Percentiles rank a stretch among this genome's conserved stretches.
These are phyloP conservation scores for Podaxis carcinomalis DNA, from an alignment of 768 basidiomycete genomes.

Conservation along the genomic window DNA sequence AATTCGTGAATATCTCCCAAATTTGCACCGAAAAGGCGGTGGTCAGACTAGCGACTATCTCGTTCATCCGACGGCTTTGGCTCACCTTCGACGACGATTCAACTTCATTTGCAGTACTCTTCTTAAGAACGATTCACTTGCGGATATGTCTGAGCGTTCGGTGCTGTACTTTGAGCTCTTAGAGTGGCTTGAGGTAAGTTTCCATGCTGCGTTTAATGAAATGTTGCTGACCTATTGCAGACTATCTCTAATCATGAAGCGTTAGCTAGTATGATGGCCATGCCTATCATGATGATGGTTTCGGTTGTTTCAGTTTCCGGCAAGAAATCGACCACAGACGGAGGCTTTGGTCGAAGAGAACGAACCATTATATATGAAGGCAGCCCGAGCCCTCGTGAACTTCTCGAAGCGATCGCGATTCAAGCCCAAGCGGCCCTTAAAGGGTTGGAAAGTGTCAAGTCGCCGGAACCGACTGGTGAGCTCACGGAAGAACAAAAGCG, in stretches of 20 bases:
- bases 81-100: slow-evolving; percentile 88
- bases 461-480: slow-evolving; percentile 46
- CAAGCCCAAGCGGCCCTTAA: slow-evolving; percentile 92
- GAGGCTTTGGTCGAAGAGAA: slow-evolving; percentile 60
- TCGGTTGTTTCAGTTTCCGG: slow-evolving; percentile 61
- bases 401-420: slow-evolving; percentile 87
- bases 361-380: slow-evolving; percentile 88
- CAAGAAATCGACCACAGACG: slow-evolving; percentile 43
- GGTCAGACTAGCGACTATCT: slow-evolving; percentile 85
- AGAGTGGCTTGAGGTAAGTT: slow-evolving; percentile 83
- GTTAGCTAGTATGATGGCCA: slow-evolving; percentile 92
- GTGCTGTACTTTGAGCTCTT: slow-evolving; percentile 86
- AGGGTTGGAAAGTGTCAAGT: slow-evolving; percentile 67
- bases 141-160: slow-evolving; percentile 89
- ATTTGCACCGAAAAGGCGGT: slow-evolving; percentile 69
- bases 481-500: slow-evolving; percentile 90
- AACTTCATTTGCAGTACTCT: slow-evolving; percentile 84
- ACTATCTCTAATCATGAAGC: slow-evolving; percentile 93
- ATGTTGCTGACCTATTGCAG: slow-evolving; percentile 33
- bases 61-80: slow-evolving; percentile 87
- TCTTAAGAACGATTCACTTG: slow-evolving; percentile 85
- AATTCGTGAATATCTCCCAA: slow-evolving; percentile 83
- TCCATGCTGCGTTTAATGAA: not conserved
- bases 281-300: slow-evolving; percentile 88
- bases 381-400: slow-evolving; percentile 83